Base-by-base conservation (phyloP, 2,329 filamentous ascomycete genomes). In the Sporothrix globosa region DNA sequence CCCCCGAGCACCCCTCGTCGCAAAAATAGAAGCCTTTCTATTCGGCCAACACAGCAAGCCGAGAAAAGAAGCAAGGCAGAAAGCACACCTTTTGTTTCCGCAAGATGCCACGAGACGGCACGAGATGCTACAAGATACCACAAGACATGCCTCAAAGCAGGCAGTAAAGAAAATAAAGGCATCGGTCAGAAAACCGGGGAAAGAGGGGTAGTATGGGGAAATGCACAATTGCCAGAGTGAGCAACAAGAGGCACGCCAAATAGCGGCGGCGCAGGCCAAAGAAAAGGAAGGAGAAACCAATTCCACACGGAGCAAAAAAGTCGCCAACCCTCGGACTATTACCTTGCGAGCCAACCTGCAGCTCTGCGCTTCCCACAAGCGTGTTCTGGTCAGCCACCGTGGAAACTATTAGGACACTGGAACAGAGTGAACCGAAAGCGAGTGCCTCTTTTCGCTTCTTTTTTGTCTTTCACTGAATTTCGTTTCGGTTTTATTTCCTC, bases 361-460 rank as follows among this genome's bases (percentile, higher is more conserved):
- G 17, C 41, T 19, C n/a, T 39, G 46, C 27, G 19, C 14, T 68
- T 46, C 24, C 50, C 17, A 21, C 52, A 58, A 39, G n/a, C 50
- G 30, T 41, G 30, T 10, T 48, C 30, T 13, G 21, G 50, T 34
- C 48, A 54, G 50, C n/a, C 63, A n/a, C 48, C 44, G 63, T 9
- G 21, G 46, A 67, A 24, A 53, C 30, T 24, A 53, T 21, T 53
- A 67, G 63, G 63, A 41, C 63, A 46, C 19, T 63, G 58, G 48
- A 46, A 46, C 48, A 54, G 58, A 41, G 67, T 17, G 44, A 17
- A 17, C 67, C 54, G 53, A 63, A 46, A 21, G 34, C 44, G 46
- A 24, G 67, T 30, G 30, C 13, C 73, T 69, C 27, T 66, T 70
- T 74, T 70, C 14, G 73, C 70, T 76, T 76, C 79, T 80, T 63